Evolutionary conservation across 176 grass and related monocot species (phyloP), one percentile per base, ranked within the genome.

Genomic region (Triticum dicoccoides): DNA sequence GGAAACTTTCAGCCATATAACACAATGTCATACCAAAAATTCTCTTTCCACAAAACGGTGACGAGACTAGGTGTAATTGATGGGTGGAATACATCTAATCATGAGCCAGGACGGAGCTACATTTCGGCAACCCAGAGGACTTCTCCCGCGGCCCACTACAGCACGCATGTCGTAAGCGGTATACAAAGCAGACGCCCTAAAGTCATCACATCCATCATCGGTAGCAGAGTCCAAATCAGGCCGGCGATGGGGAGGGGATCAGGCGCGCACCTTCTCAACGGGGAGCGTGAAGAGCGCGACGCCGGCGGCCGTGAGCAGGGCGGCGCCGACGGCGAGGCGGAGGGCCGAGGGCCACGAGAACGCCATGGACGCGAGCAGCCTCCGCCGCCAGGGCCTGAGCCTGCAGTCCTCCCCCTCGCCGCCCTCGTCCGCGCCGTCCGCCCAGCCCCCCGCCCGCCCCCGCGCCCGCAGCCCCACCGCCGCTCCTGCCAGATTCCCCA

Each of bases 221-320:
- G 47, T 6, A 47, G 71, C 21, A 2, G 35, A n/a, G 29, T 5
- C 6, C 32, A 15, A 45, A 85, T 27, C 15, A 58, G 80, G 35
- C 5, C n/a, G 24, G 33, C 8, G 14, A 20, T 1, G 34, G 11
- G 62, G 11, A 79, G 8, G 34, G 8, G 41, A 1, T 4, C 0
- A 7, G 73, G 17, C 37, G 10, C 73, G 39, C 33, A 99, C 97
- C 92, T 97, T 99, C 67, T 99, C 97, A 17, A 97, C 85, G 52
- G 97, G 97, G 18, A 99, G 91, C 80, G 97, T 97, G 85, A 93
- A 76, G 35, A 99, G 84, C 42, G 94, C 97, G 52, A 91, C 83
- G 15, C 69, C 85, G 69, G 93, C 89, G 21, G 79, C 94, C 54
- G 74, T 83, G 44, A 93, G 79, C 30, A 99, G 94, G 68, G 88